Base-by-base conservation (phyloP, 1,284 basidiomycete species). In the Phlebopus sp. region DNA sequence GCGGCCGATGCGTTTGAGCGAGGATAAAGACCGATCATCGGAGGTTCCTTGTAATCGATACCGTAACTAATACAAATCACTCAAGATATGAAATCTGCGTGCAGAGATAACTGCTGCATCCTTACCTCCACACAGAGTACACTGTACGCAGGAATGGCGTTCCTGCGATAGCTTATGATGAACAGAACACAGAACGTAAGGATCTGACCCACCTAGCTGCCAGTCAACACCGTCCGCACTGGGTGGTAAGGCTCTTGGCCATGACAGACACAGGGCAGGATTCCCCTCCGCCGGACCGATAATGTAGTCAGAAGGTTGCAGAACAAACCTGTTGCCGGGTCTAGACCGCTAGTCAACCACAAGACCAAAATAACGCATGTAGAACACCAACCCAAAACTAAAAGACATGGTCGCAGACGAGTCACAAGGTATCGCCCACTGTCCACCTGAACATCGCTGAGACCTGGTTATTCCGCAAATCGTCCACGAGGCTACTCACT, bases 351-450 rank as follows among this genome's bases (percentile, higher is more conserved):
- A 46, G 46, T 52, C 41, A 48, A 50, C 18, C 37, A n/a, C 14
- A 23, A 53, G 1, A 17, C 21, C 21, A 5, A 5, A 31, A 23
- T 23, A 39, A 8, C 32, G 27, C 11, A 19, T 25, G 30, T 2
- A 9, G 0, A 15, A 31, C 14, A 47, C 77, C 44, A 55, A 85
- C 86, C 84, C 85, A 60, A 94, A 90, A 19, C 77, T 80, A 59
- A 93, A 88, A 1, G 83, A 71, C 55, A 95, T 77, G 0, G 79
- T 78, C 42, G 76, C 69, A 8, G 73, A 69, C 1, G 84, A 86
- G 52, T 84, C 75, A 59, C 92, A 95, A 3, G 92, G 92, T 3
- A 92, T 71, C 7, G 79, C 89, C 87, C 90, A 95, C 64, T 84
- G 84, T 1, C 92, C 92, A 43, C 58, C 81, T 79, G 45, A 30